Percentiles rank a stretch among this genome's conserved stretches.
These are phyloP conservation scores for Fraxinus baroniana DNA, from an alignment of 305 asterid genomes.

Conservation along the genomic window DNA sequence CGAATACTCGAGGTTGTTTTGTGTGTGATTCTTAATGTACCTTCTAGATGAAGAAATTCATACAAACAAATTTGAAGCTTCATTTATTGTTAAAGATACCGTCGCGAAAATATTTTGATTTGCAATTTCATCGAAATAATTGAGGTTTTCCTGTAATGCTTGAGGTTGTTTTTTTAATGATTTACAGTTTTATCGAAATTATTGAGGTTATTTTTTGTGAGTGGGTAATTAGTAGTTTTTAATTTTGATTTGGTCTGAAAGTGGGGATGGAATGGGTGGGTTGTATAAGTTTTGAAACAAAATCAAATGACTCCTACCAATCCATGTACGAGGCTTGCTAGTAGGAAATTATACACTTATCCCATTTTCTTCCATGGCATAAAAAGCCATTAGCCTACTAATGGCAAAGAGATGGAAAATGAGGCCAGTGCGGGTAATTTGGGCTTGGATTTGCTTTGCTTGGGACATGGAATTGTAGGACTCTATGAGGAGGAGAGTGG, in stretches of 20 bases:
- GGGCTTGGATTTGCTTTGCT: conserved; percentile 63
- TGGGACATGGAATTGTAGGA: conserved; percentile 65
- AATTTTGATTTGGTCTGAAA: neutral
- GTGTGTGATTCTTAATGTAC: neutral
- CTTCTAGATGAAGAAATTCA: neutral
- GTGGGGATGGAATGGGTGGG: neutral
- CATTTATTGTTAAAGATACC: too few relatives aligned
- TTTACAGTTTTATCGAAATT: too few relatives aligned
- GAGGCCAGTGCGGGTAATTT: conserved; percentile 59
- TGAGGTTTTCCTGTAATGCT: neutral
- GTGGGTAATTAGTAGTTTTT: too few relatives aligned
- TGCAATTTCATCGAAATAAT: neutral
- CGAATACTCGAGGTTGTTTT: neutral
- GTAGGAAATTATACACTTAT: conserved; percentile 44
- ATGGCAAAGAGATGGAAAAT: conserved; percentile 39
- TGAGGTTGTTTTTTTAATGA: neutral
- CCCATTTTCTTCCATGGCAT: conserved; percentile 55
- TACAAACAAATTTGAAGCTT: neutral
- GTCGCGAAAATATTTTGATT: neutral
- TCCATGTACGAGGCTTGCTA: neutral
- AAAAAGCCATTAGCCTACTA: conserved; percentile 46
- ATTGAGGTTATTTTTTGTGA: too few relatives aligned
- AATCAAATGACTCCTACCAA: neutral
- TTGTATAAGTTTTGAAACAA: neutral
- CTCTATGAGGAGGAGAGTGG: conserved; percentile 60